Conservation (phyloP, 2,329 filamentous ascomycete species). For the Hymenoscyphus repandus region DNA sequence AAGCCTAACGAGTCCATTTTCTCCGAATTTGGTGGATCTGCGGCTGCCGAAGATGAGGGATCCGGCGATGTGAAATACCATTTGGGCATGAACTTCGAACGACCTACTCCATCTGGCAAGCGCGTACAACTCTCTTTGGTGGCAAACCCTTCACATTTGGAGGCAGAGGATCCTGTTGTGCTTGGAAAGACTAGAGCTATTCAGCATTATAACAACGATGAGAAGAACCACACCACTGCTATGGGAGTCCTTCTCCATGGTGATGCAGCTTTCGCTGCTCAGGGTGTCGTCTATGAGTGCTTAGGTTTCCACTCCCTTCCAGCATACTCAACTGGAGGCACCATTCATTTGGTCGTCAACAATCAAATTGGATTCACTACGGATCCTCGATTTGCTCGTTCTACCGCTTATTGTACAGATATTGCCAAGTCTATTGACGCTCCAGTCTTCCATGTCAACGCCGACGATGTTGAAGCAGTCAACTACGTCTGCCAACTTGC, state of each 20-base stretch:
- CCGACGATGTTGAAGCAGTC: conserved; percentile 94
- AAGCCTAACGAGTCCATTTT: conserved; percentile 99
- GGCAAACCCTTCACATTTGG: conserved; percentile 95
- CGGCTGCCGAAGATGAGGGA: conserved; percentile 86
- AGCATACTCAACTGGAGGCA: conserved; percentile 94
- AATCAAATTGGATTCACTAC: conserved; percentile 99
- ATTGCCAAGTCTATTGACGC: conserved; percentile 99
- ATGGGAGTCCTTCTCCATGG: conserved; percentile 97
- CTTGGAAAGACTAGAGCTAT: conserved; percentile 96
- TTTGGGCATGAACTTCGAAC: conserved; percentile 99
- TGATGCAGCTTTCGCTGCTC: conserved; percentile 92
- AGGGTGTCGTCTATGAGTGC: conserved; percentile 97
- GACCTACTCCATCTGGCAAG: conserved; percentile 95
- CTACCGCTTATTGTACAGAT: conserved; percentile 97
- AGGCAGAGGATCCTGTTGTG: conserved; percentile 96
- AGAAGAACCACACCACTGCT: conserved; percentile 79
- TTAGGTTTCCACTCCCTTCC: conserved; percentile 96
- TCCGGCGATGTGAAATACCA: conserved; percentile 99
- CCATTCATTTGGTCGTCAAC: conserved; percentile 95
- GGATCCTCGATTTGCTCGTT: conserved; percentile 93
- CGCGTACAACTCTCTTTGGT: conserved; percentile 98
- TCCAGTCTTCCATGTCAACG: conserved; percentile 98
- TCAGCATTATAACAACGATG: conserved; percentile 98
- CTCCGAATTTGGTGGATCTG: conserved; percentile 89
- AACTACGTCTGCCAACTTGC: conserved; percentile 98